Conservation (phyloP, 148 eudicot species). For the Rhododendron ferrugineum region DNA sequence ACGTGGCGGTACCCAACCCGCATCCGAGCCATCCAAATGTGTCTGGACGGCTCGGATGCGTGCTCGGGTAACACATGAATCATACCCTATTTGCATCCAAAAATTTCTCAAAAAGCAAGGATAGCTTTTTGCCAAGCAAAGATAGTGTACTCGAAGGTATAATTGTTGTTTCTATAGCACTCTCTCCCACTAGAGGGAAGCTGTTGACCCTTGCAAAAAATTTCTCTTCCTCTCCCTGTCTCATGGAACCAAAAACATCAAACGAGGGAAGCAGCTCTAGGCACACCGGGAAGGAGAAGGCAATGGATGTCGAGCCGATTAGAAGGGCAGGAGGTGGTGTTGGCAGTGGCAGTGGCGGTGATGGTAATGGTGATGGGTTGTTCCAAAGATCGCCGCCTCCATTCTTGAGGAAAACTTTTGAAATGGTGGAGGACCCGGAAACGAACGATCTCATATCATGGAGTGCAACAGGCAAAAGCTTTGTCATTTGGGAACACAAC, state of each 20-base stretch:
- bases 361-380: too few species aligned
- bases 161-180: neutral
- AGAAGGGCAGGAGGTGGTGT: neutral
- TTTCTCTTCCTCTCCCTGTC: neutral
- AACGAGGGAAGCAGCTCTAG: neutral
- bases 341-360: neutral
- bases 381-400: neutral
- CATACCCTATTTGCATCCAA: too few species aligned
- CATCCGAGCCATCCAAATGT: too few species aligned
- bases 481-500: constrained; percentile 18
- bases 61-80: neutral
- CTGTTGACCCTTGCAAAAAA: neutral
- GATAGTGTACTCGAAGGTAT: too few species aligned
- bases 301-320: too few species aligned
- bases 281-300: neutral
- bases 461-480: constrained; percentile 13
- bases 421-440: constrained; percentile 19
- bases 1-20: accelerated
- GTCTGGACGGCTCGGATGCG: too few species aligned
- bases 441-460: constrained; percentile 21
- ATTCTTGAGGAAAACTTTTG: constrained; percentile 11
- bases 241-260: neutral
- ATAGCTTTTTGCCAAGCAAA: too few species aligned
- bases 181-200: neutral
- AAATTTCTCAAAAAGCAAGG: too few species aligned